phyloP scores from a whole-genome alignment of 1,284 basidiomycete genomes.

The Leccinum solheimii region DNA sequence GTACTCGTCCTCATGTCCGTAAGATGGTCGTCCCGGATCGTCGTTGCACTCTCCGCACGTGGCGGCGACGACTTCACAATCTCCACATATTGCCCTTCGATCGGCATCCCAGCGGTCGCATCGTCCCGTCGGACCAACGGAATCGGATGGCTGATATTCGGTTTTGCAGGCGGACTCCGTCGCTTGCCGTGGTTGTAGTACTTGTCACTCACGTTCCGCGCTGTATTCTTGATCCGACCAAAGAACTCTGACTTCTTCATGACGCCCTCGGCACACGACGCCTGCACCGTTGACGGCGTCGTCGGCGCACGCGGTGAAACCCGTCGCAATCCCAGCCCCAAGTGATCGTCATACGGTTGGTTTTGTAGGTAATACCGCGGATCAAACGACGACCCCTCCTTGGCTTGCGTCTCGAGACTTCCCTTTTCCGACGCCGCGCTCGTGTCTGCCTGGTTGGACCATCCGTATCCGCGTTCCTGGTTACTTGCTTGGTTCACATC shows the following conservation, averaged over 20 bases:
- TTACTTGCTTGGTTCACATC: slow-evolving; percentile 29
- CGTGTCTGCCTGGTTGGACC: slow-evolving; percentile 33
- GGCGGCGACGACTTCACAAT: slow-evolving; percentile 26
- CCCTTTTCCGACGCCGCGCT: slow-evolving; percentile 33
- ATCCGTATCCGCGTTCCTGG: slow-evolving; percentile 31
- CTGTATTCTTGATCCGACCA: slow-evolving; percentile 55
- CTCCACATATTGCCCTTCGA: slow-evolving; percentile 34
- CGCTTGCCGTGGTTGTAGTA: slow-evolving; percentile 35
- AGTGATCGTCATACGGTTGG: slow-evolving; percentile 36
- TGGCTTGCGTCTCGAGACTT: slow-evolving; percentile 25
- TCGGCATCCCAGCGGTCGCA: slow-evolving; percentile 18
- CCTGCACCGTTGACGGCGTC: slow-evolving; percentile 29
- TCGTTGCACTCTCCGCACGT: slow-evolving; percentile 29
- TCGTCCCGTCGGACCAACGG: slow-evolving; percentile 34
- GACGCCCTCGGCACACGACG: slow-evolving; percentile 43
- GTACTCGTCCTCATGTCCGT: slow-evolving; percentile 46
- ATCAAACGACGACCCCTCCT: slow-evolving; percentile 33
- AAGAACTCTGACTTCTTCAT: slow-evolving; percentile 72
- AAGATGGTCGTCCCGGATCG: slow-evolving; percentile 44
- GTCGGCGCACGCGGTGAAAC: slow-evolving; percentile 33
- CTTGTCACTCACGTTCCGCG: slow-evolving; percentile 65
- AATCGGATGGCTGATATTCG: slow-evolving; percentile 55
- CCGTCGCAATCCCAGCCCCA: slow-evolving; percentile 52
- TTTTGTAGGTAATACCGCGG: slow-evolving; percentile 22
- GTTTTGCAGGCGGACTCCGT: slow-evolving; percentile 40